Evolutionary conservation across 2,329 filamentous ascomycete genomes (phyloP).

Genomic region (Penicillium sp.): DNA sequence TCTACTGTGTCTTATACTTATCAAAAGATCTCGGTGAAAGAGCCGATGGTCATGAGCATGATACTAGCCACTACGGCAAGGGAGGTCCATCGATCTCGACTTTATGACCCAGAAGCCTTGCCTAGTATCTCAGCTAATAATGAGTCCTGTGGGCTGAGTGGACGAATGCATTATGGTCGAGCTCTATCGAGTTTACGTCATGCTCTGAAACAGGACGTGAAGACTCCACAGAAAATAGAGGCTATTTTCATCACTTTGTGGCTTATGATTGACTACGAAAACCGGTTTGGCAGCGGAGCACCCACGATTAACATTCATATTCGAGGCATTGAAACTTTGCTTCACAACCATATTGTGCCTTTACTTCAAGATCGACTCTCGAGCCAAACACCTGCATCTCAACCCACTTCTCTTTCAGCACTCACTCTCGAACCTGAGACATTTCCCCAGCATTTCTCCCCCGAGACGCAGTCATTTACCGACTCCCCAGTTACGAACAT

Average conservation of each 20-base stretch:
- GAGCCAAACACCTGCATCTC: neutral
- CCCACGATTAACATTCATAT: constrained; percentile 28
- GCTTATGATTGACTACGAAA: constrained; percentile 32
- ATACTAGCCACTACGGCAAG: constrained; percentile 26
- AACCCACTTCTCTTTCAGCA: neutral
- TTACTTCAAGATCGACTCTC: constrained; percentile 12
- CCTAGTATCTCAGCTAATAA: neutral
- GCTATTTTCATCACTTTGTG: constrained; percentile 30
- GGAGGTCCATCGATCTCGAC: constrained; percentile 21
- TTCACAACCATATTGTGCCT: constrained; percentile 27
- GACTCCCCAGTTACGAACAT: neutral
- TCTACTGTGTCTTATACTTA: constrained; percentile 28
- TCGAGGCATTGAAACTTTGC: constrained; percentile 21
- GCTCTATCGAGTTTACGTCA: constrained; percentile 26
- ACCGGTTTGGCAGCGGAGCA: constrained; percentile 25
- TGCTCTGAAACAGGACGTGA: constrained; percentile 25
- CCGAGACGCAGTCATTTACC: neutral
- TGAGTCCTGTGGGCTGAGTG: constrained; percentile 19
- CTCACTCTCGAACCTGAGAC: neutral
- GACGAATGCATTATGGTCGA: constrained; percentile 25
- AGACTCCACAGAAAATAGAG: constrained; percentile 22
- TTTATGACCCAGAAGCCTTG: constrained; percentile 15
- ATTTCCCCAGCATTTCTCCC: neutral
- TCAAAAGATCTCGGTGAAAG: constrained; percentile 24
- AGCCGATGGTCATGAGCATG: constrained; percentile 33